These are phyloP conservation scores for Camellia granthamiana DNA, from an alignment of 148 eudicot species.

Conservation along the genomic window DNA sequence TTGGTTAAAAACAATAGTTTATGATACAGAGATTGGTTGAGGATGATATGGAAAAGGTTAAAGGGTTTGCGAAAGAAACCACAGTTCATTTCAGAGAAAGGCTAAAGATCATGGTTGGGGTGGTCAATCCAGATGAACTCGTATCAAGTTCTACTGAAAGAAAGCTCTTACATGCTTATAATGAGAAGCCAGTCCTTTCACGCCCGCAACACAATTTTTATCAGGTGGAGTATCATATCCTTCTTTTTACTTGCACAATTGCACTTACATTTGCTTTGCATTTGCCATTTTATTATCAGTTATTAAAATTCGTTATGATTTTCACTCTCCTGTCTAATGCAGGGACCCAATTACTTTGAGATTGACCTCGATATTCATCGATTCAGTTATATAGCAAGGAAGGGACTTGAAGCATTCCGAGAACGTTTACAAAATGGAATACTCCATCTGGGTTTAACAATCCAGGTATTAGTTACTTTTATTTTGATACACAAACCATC, in stretches of 20 bases:
- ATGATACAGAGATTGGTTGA: conserved; percentile 60
- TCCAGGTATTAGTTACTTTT: conserved; percentile 37
- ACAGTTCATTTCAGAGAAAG: conserved; percentile 68
- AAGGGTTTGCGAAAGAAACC: conserved; percentile 67
- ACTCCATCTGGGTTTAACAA: conserved; percentile 70
- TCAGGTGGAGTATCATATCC: conserved; percentile 37
- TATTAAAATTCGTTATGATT: neutral
- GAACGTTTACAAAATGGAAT: conserved; percentile 62
- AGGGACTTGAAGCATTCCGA: conserved; percentile 76
- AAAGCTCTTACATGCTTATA: conserved; percentile 74
- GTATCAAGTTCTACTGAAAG: conserved; percentile 61
- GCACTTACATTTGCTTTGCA: neutral
- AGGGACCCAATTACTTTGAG: conserved; percentile 85
- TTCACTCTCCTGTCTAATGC: conserved; percentile 10
- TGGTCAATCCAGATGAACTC: conserved; percentile 77
- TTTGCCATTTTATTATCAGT: neutral
- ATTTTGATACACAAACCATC: neutral
- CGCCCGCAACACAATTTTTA: conserved; percentile 91
- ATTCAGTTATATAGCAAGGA: conserved; percentile 83
- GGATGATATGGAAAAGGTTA: conserved; percentile 79
- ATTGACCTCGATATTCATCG: conserved; percentile 88
- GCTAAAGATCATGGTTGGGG: conserved; percentile 76
- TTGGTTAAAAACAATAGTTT: conserved; percentile 10
- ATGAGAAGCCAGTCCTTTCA: conserved; percentile 94
- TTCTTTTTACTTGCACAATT: neutral